Base-by-base conservation (phyloP, 1,139 yeast species). In the Taphrina communis region DNA sequence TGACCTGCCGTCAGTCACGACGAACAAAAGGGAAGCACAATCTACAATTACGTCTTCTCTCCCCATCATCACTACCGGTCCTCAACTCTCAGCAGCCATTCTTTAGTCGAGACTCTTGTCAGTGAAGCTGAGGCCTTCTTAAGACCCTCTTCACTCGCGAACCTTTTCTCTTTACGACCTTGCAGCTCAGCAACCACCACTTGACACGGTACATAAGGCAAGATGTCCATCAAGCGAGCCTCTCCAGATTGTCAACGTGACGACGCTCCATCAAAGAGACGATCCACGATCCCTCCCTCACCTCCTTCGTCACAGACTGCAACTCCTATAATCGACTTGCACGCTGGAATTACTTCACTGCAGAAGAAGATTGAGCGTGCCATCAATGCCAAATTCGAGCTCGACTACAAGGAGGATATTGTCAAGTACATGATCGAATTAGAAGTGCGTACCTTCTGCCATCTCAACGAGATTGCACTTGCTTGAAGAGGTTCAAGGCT, bases 401-500 rank as follows among this genome's bases (percentile, higher is more conserved):
- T 72, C 52, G 82, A 80, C 71, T 79, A 80, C 74, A 73, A 75
- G 52, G 75, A 77, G 12, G 81, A 79, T 57, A 76, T 79, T 42
- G 73, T 78, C 41, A 73, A 72, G 52, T 80, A 80, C 71, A 76
- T 79, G 76, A 73, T 74, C 53, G 73, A 73, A 36, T 70, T 79
- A 73, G 81, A 79, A 72, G 74, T 73, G 53, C 12, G 70, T 48
- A 6, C 8, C 8, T 21, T 38, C 44, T 8, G 38, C 53, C 48
- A n/a, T 53, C 19, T 58, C 35, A n/a, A 11, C 5, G n/a, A 36
- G 31, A 38, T n/a, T 19, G 17, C 41, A 44, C 25, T 5, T 44
- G 48, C 48, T 44, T 44, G 48, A 44, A 12, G 19, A 11, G 6
- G 2, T 25, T 4, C 36, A 21, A n/a, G 19, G n/a, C 58, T 53